Evolutionary conservation across 768 basidiomycete genomes (phyloP).

Genomic region (Gymnopilus junonius): DNA sequence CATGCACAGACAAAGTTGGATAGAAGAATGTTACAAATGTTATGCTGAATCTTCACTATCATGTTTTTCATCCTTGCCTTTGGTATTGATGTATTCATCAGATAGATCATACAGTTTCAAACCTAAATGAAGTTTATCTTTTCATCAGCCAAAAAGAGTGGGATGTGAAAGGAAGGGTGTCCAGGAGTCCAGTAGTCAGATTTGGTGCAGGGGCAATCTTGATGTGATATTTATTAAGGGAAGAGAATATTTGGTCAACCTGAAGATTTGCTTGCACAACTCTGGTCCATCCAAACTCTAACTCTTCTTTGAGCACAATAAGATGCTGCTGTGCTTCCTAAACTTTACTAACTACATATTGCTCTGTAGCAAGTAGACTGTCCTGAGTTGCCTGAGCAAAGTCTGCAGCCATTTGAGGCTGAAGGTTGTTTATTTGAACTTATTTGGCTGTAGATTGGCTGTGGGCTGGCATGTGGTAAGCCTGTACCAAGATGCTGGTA

Average conservation of each 20-base stretch:
- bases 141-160: too few species aligned
- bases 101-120: too few species aligned
- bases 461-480: too few species aligned
- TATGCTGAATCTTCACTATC: too few species aligned
- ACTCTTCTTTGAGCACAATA: background rate
- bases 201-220: background rate
- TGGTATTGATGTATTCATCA: too few species aligned
- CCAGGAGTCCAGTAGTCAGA: background rate
- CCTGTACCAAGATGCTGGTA: too few species aligned
- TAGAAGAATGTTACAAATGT: too few species aligned
- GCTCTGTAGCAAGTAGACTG: background rate
- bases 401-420: background rate
- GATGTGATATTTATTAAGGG: background rate
- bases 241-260: background rate
- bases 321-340: background rate
- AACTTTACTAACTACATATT: background rate
- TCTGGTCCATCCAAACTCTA: background rate
- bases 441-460: too few species aligned
- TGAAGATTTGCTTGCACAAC: background rate
- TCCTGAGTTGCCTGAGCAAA: background rate
- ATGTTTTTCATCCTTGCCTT: too few species aligned
- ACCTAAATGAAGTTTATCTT: too few species aligned
- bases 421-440: too few species aligned
- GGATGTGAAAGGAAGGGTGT: background rate
- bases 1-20: too few species aligned